Percentiles rank a stretch among this genome's conserved stretches.
Evolutionary conservation across 176 grass and related monocot species (phyloP).

Genomic region (Cenchrus fungigraminus): DNA sequence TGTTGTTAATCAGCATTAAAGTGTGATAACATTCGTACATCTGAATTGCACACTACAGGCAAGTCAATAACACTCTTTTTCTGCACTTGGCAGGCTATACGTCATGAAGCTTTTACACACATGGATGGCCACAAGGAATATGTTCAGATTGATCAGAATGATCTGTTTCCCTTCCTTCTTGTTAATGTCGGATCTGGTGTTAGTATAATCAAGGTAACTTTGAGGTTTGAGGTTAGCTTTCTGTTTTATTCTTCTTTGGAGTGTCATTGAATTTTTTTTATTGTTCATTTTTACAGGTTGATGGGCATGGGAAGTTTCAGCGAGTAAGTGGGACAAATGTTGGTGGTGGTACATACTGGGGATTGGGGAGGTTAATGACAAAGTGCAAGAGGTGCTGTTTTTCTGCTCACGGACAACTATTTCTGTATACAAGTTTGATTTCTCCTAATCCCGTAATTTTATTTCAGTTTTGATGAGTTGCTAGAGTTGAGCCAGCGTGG

Average conservation of each 20-base stretch:
- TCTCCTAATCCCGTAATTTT: slow-evolving; percentile 30
- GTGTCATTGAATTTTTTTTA: slow-evolving; percentile 30
- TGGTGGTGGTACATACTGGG: slow-evolving; percentile 97
- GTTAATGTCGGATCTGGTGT: slow-evolving; percentile 99
- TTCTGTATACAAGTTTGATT: slow-evolving; percentile 31
- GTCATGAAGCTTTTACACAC: slow-evolving; percentile 99
- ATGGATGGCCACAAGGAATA: slow-evolving; percentile 97
- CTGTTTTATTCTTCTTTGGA: not conserved
- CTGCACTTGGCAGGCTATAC: slow-evolving; percentile 66
- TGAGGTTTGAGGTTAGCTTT: slow-evolving; percentile 20
- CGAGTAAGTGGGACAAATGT: slow-evolving; percentile 99
- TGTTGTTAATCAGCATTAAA: slow-evolving; percentile 13
- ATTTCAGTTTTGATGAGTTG: slow-evolving; percentile 93
- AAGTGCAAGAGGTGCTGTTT: slow-evolving; percentile 86
- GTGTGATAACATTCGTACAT: not conserved
- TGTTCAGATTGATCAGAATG: slow-evolving; percentile 95
- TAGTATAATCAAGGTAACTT: slow-evolving; percentile 96
- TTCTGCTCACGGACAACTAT: slow-evolving; percentile 22
- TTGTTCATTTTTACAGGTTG: slow-evolving; percentile 74
- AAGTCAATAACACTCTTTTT: slow-evolving; percentile 36
- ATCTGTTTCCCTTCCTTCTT: slow-evolving; percentile 97
- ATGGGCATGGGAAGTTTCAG: slow-evolving; percentile 95
- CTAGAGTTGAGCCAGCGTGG: slow-evolving; percentile 96
- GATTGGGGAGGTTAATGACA: slow-evolving; percentile 92
- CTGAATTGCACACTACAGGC: not conserved